These are phyloP conservation scores for Eucalyptus grandis DNA, from an alignment of 345 rosid genomes.

Conservation along the genomic window DNA sequence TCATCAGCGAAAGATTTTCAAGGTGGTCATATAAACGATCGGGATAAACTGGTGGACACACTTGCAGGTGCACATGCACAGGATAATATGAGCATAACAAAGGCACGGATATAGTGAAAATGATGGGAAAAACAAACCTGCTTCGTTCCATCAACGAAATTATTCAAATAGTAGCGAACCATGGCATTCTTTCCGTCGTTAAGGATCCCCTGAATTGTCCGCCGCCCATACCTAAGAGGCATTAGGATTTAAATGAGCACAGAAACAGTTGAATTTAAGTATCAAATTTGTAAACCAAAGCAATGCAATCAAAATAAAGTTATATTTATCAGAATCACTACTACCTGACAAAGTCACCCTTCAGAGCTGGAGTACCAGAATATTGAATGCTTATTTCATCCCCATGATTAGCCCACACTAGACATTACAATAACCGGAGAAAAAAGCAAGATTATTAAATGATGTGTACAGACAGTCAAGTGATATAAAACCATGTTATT, in stretches of 20 bases:
- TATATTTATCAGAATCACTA: not conserved
- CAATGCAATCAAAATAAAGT: not conserved
- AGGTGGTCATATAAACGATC: not conserved
- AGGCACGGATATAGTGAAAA: not conserved
- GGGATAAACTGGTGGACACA: not conserved
- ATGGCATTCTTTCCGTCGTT: conserved; percentile 86
- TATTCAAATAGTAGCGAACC: conserved; percentile 84
- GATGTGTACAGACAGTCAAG: not conserved
- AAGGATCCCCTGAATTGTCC: conserved; percentile 67
- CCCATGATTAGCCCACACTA: conserved; percentile 99
- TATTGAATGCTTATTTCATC: conserved; percentile 96
- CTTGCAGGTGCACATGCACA: not conserved
- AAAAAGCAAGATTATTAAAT: not conserved
- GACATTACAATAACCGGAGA: not conserved
- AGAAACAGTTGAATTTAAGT: not conserved
- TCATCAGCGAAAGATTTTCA: not conserved
- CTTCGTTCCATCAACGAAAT: conserved; percentile 86
- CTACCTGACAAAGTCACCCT: conserved; percentile 98
- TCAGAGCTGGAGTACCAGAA: conserved; percentile 96
- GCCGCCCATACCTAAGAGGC: conserved; percentile 63
- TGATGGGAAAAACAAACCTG: conserved; percentile 37
- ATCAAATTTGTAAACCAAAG: not conserved
- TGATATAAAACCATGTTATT: not conserved
- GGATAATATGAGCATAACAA: not conserved
- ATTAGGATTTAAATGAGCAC: not conserved